phyloP scores from a whole-genome alignment of 768 basidiomycete genomes.

The Suillus ampliporus region DNA sequence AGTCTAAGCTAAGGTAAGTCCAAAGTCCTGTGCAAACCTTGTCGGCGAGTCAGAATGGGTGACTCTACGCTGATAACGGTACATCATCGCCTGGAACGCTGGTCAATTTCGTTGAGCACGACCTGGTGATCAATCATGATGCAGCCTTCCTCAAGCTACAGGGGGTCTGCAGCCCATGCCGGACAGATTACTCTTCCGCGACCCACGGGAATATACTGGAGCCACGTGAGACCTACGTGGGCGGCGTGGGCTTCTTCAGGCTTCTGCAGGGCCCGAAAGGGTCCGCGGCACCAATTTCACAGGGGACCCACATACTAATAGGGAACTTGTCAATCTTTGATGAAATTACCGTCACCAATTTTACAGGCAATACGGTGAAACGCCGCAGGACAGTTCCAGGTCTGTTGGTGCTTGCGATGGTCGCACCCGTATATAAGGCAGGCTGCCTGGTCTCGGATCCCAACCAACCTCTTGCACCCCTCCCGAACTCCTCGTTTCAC shows the following conservation, averaged over 20 bases:
- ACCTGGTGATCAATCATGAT: neutral
- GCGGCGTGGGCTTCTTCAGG: neutral
- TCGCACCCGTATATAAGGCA: conserved; percentile 13
- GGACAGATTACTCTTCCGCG: neutral
- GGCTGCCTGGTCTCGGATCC: conserved; percentile 4
- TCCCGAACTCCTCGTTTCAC: neutral
- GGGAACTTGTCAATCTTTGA: conserved; percentile 1
- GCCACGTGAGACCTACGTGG: neutral
- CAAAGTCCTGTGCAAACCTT: conserved; percentile 10
- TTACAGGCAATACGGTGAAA: conserved; percentile 8
- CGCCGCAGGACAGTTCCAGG: conserved; percentile 11
- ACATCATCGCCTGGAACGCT: neutral
- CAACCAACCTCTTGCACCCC: neutral
- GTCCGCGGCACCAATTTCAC: neutral
- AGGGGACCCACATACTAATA: conserved; percentile 1
- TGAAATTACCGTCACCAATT: conserved; percentile 9
- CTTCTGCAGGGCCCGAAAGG: neutral
- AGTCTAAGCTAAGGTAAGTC: neutral
- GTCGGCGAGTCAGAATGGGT: neutral
- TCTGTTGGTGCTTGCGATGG: neutral
- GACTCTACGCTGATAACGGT: neutral
- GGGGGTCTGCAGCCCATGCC: too few relatives aligned
- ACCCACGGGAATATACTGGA: neutral
- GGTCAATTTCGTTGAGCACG: neutral
- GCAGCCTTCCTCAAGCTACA: too few relatives aligned